A percentile compares a stretch with the other conserved stretches of the same genome.
Conservation (phyloP, 225 moss, liverwort and hornwort genomes). For the Rhytidiadelphus loreus region DNA sequence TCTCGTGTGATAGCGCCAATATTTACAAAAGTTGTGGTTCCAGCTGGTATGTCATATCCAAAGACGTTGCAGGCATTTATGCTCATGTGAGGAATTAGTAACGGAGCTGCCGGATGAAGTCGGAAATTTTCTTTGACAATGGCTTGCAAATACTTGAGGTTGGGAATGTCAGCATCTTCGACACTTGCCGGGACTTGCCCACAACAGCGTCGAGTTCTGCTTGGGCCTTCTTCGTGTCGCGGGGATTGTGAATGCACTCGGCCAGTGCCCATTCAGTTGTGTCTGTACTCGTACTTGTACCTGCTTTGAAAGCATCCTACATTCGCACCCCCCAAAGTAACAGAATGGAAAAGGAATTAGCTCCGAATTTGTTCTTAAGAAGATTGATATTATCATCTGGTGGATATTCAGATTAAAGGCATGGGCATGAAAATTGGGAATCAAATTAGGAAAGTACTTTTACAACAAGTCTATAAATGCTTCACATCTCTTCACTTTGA, state of each 20-base stretch:
- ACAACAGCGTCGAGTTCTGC: background rate
- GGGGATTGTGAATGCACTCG: background rate
- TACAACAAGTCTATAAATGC: background rate
- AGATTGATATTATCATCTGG: background rate
- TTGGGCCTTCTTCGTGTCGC: background rate
- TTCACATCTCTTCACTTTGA: background rate
- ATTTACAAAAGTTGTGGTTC: background rate
- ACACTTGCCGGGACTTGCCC: background rate
- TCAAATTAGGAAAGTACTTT: background rate
- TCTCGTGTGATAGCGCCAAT: background rate
- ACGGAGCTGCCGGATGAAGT: background rate
- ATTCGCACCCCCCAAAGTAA: background rate
- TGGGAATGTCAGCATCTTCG: background rate
- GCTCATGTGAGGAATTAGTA: background rate
- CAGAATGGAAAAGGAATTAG: no score
- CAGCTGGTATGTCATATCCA: background rate
- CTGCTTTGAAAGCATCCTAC: background rate
- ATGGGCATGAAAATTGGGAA: no score
- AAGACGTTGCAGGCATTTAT: background rate
- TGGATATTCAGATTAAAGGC: background rate
- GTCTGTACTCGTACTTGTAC: background rate
- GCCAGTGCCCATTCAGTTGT: constrained; percentile 3
- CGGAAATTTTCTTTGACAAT: background rate
- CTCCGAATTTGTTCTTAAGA: no score
- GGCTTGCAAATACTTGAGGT: constrained; percentile 9